A percentile compares a stretch with the other conserved stretches of the same genome.
Conservation (phyloP, 2,329 filamentous ascomycete genomes). For the Cyphellophora attinorum region DNA sequence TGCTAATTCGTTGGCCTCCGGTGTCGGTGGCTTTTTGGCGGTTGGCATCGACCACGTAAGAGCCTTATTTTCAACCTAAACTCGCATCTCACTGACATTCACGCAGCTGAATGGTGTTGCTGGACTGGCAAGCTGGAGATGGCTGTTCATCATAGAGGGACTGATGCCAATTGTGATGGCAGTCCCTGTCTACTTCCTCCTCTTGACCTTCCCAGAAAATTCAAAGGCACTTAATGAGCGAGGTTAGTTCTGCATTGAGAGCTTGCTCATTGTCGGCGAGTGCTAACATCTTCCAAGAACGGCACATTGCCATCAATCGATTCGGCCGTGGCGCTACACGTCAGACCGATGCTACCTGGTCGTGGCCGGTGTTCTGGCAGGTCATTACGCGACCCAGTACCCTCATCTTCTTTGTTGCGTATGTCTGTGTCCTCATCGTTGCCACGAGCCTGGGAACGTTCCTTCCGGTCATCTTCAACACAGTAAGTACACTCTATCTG, state of each 20-base stretch:
- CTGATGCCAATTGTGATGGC: slow-evolving; percentile 14
- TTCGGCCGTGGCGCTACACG: slow-evolving; percentile 16
- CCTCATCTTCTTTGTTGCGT: slow-evolving; percentile 16
- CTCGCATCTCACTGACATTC: background rate
- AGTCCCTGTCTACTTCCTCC: slow-evolving; percentile 13
- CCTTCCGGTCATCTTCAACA: slow-evolving; percentile 16
- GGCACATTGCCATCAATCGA: slow-evolving; percentile 17
- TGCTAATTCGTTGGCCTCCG: slow-evolving; percentile 16
- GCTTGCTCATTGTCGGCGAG: background rate
- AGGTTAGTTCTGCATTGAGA: slow-evolving; percentile 3
- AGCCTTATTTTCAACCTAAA: background rate
- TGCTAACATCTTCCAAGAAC: slow-evolving; percentile 5
- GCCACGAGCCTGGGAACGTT: slow-evolving; percentile 18
- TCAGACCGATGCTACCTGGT: slow-evolving; percentile 15
- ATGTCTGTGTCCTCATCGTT: slow-evolving; percentile 15
- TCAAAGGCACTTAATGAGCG: slow-evolving; percentile 14
- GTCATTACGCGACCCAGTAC: slow-evolving; percentile 18
- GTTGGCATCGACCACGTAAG: slow-evolving; percentile 10
- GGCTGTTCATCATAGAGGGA: slow-evolving; percentile 16
- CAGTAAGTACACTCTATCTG: slow-evolving; percentile 3
- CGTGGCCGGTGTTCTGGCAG: slow-evolving; percentile 13
- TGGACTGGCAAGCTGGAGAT: slow-evolving; percentile 13
- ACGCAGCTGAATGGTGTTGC: slow-evolving; percentile 21
- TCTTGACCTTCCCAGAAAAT: slow-evolving; percentile 17
- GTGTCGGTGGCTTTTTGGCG: slow-evolving; percentile 16